phyloP scores from a whole-genome alignment of 2,329 filamentous ascomycete genomes.

The Sordariomycetes sp. region DNA sequence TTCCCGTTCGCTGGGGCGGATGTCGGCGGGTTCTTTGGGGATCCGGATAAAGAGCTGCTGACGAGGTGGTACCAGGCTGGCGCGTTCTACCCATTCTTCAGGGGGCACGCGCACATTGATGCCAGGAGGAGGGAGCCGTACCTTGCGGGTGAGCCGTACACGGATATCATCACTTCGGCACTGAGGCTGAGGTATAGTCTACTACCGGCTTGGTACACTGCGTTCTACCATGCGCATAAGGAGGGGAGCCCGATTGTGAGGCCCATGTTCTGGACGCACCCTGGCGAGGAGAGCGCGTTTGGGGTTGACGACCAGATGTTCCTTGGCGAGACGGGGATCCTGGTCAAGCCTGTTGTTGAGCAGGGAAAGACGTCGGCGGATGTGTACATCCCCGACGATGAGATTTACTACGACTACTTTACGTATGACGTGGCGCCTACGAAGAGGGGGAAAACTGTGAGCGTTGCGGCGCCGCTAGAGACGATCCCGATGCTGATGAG shows the following conservation, averaged over 20 bases:
- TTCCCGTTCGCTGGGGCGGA: slow-evolving; percentile 93
- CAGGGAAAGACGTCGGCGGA: slow-evolving; percentile 61
- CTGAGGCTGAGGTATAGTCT: slow-evolving; percentile 80
- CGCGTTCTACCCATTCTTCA: slow-evolving; percentile 97
- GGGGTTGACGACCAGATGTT: slow-evolving; percentile 88
- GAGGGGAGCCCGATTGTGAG: slow-evolving; percentile 78
- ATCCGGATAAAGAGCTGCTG: slow-evolving; percentile 83
- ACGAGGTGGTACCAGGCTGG: slow-evolving; percentile 95
- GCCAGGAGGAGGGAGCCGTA: slow-evolving; percentile 91
- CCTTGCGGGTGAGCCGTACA: slow-evolving; percentile 72
- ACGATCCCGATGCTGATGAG: slow-evolving; percentile 85
- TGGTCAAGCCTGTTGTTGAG: slow-evolving; percentile 82
- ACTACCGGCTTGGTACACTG: slow-evolving; percentile 90
- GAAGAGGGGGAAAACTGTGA: slow-evolving; percentile 55
- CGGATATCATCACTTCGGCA: slow-evolving; percentile 73
- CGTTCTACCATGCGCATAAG: slow-evolving; percentile 78
- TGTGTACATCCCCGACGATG: slow-evolving; percentile 78
- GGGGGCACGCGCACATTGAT: slow-evolving; percentile 92
- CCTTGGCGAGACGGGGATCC: slow-evolving; percentile 71
- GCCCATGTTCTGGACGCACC: slow-evolving; percentile 88
- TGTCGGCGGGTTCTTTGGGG: slow-evolving; percentile 95
- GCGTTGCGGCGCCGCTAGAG: slow-evolving; percentile 65
- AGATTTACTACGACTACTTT: slow-evolving; percentile 93
- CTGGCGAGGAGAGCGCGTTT: slow-evolving; percentile 75
- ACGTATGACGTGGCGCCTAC: slow-evolving; percentile 63